Base-by-base conservation (phyloP, 2,329 filamentous ascomycete genomes). In the Periconia sp. region DNA sequence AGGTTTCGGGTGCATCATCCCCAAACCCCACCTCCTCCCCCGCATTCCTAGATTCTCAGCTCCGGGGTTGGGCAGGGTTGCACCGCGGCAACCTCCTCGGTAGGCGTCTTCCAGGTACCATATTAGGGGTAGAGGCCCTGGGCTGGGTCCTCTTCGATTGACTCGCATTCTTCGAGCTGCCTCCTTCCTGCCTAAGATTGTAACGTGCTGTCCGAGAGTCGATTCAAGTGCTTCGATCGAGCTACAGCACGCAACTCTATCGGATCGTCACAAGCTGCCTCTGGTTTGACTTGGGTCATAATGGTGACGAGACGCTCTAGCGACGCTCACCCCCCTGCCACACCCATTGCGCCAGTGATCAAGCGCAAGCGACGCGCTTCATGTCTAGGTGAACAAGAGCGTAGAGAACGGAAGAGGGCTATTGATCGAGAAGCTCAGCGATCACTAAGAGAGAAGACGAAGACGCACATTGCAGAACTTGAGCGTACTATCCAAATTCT, bases 401-500 rank as follows among this genome's bases (percentile, higher is more conserved):
- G 65, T 15, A 52, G 61, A 13, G 65, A 69, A 28, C 46, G 66
- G 16, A 69, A 68, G 38, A 50, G 66, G 44, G 63, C 66, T 3
- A 66, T 68, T 40, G 66, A 69, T 41, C 58, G 66, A 15, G 65
- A 68, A 47, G 66, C 66, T 22, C 65, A 68, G 34, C 47, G 66
- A 21, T 67, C 65, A 3, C 45, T 69, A 15, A 41, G 66, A 38
- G 66, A 69, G 36, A 69, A 69, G 53, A 69, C 66, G 2, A 69
- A 68, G 30, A 63, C 63, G 7, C 65, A 68, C 16, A 69, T 69
- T 35, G 65, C 66, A 7, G 65, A 69, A 34, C 56, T 69, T 3
- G 65, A 68, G 38, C 59, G 64, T 19, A 68, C 65, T 2, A 68
- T 68, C 18, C 53, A 66, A 36, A 65, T 68, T n/a, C 43, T 69